phyloP scores from a whole-genome alignment of 1,284 basidiomycete genomes.

The Moniliella sp. region DNA sequence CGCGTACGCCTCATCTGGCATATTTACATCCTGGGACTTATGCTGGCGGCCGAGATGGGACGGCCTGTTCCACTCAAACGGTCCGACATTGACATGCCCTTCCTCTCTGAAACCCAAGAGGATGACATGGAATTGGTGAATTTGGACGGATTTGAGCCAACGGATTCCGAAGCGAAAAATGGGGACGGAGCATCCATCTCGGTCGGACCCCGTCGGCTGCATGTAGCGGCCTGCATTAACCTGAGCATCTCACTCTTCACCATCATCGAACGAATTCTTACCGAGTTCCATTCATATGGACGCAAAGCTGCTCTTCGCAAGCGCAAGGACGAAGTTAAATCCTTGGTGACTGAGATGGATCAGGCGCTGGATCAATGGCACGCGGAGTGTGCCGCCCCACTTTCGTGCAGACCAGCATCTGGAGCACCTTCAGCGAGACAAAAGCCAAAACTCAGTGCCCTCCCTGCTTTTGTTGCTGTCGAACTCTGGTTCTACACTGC shows the following conservation, averaged over 20 bases:
- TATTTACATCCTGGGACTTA: conserved; percentile 36
- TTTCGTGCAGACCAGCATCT: too few relatives aligned
- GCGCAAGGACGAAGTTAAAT: conserved; percentile 8
- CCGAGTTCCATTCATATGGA: conserved; percentile 17
- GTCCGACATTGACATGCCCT: conserved; percentile 32
- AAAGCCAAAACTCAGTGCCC: too few relatives aligned
- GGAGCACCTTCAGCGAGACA: too few relatives aligned
- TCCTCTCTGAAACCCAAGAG: conserved; percentile 34
- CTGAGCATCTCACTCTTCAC: conserved; percentile 18
- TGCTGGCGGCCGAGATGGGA: conserved; percentile 38
- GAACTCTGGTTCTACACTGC: conserved; percentile 21
- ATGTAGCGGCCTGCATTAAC: conserved; percentile 16
- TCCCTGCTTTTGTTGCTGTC: conserved; percentile 15
- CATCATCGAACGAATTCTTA: conserved; percentile 19
- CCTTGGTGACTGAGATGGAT: conserved; percentile 14
- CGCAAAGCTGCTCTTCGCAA: conserved; percentile 16
- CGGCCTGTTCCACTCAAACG: conserved; percentile 34
- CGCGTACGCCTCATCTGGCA: conserved; percentile 36
- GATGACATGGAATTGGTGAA: conserved; percentile 34
- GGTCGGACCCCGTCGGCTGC: too few relatives aligned
- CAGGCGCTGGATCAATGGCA: too few relatives aligned
- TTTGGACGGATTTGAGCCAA: too few relatives aligned
- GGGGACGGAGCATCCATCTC: conserved; percentile 7
- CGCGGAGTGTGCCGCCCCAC: too few relatives aligned
- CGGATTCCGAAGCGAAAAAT: background rate